Evolutionary conservation across 495 filamentous ascomycete species (phyloP), one percentile per base, ranked within the genome.

Genomic region (Cercophora sp.): DNA sequence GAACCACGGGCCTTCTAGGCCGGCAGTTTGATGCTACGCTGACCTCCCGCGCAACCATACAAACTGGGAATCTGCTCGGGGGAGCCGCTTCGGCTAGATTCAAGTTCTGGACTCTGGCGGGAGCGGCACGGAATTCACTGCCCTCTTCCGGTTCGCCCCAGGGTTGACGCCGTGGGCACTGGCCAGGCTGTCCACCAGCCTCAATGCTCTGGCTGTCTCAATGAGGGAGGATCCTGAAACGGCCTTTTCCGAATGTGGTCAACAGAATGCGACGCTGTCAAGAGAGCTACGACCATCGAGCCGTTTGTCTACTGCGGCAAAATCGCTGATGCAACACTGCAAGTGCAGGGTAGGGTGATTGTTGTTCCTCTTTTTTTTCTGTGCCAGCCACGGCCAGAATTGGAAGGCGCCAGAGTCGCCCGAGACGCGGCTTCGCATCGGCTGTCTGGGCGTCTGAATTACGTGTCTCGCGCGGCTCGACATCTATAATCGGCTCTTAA

Each of bases 291-390:
- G 41, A 39, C 42, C 39, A 19, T 50, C 51, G 48, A 41, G 31
- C 51, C 48, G 40, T 48, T 48, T 24, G 27, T 31, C 47, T 13
- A 35, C 51, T 47, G 47, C 56, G 58, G 55, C 54, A 64, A 44
- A 64, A 62, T 48, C 46, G 1, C 31, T 44, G 47, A 61, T 64
- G 59, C 59, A 50, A 62, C 62, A 46, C 53, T 64, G 50, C 50
- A 51, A 36, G 29, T 35, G 40, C 47, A 35, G 25, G 43, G 37
- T 37, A 29, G 13, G 29, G 43, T 27, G 24, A 39, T n/a, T n/a
- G n/a, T n/a, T n/a, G n/a, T n/a, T n/a, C n/a, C n/a, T n/a, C n/a
- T n/a, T n/a, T n/a, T n/a, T n/a, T n/a, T n/a, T n/a, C n/a, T n/a
- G n/a, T n/a, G n/a, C n/a, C n/a, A 51, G 36, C 22, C 16, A 18